These are phyloP conservation scores for Pascua guehoae DNA, from an alignment of 1,284 basidiomycete genomes.

Conservation along the genomic window DNA sequence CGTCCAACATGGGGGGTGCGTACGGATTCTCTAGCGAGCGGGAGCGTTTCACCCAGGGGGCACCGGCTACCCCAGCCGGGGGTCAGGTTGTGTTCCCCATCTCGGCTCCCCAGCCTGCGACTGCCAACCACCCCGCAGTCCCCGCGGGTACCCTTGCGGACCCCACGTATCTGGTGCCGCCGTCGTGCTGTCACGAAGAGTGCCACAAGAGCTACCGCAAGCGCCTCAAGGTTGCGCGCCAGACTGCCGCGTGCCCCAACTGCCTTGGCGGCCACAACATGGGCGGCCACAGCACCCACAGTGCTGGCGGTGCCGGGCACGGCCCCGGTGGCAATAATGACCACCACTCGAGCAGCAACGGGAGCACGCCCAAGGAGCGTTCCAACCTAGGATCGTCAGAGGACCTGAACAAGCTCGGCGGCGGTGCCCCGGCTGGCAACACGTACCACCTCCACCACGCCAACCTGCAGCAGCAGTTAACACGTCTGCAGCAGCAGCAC, in stretches of 20 bases:
- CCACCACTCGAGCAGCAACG: constrained; percentile 38
- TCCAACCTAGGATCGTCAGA: constrained; percentile 31
- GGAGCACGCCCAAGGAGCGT: constrained; percentile 45
- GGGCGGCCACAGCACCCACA: constrained; percentile 20
- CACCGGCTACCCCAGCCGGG: constrained; percentile 30
- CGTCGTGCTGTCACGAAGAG: constrained; percentile 53
- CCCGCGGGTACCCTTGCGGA: constrained; percentile 50
- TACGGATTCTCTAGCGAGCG: constrained; percentile 43
- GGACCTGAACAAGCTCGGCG: constrained; percentile 32
- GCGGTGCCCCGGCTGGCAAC: constrained; percentile 17
- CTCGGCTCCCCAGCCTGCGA: constrained; percentile 47
- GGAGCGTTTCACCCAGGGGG: constrained; percentile 38
- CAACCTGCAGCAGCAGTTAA: constrained; percentile 36
- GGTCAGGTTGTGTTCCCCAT: constrained; percentile 48
- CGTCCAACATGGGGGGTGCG: constrained; percentile 1
- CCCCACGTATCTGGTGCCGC: constrained; percentile 50
- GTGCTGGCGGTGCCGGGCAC: constrained; percentile 24
- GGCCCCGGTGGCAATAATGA: constrained; percentile 30
- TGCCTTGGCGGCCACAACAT: constrained; percentile 37
- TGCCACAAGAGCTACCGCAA: constrained; percentile 54
- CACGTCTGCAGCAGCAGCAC: constrained; percentile 41
- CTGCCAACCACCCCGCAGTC: constrained; percentile 44
- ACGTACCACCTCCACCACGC: constrained; percentile 39
- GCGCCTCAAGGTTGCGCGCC: constrained; percentile 50
- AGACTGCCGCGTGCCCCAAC: constrained; percentile 48